Evolutionary conservation across 257 asterid species (phyloP).

Genomic region (Hygrophila difformis): DNA sequence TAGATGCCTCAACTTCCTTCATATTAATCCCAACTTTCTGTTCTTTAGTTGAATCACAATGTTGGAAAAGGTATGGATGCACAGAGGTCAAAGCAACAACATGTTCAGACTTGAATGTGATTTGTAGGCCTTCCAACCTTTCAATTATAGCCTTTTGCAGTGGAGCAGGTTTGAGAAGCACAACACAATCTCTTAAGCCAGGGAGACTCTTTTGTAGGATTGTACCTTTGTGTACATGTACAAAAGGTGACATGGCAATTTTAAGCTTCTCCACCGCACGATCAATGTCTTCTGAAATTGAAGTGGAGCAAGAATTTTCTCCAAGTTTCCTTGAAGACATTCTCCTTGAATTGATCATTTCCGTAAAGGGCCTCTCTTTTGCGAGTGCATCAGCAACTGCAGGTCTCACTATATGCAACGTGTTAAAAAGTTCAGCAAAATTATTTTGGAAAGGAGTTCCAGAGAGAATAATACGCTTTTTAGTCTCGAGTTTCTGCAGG

Average conservation of each 20-base stretch:
- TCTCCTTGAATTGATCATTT: conserved; percentile 17
- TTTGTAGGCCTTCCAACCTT: conserved; percentile 13
- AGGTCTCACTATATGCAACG: too few species aligned
- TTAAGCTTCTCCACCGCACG: conserved; percentile 30
- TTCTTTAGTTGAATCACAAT: conserved; percentile 12
- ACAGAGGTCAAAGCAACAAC: conserved; percentile 34
- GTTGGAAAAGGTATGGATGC: conserved; percentile 32
- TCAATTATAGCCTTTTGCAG: conserved; percentile 36
- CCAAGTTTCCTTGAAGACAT: not conserved
- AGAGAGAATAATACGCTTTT: too few species aligned
- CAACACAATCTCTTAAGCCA: conserved; percentile 41
- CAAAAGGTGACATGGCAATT: conserved; percentile 37
- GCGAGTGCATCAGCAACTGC: too few species aligned
- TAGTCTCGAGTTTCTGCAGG: too few species aligned
- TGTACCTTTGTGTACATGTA: conserved; percentile 51
- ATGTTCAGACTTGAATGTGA: conserved; percentile 26
- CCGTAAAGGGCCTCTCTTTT: too few species aligned
- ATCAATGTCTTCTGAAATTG: conserved; percentile 9
- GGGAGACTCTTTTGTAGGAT: conserved; percentile 44
- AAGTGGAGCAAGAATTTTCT: not conserved
- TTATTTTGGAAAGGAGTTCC: too few species aligned
- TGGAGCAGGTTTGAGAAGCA: conserved; percentile 36
- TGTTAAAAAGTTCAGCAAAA: too few species aligned
- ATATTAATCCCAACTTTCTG: conserved; percentile 13
- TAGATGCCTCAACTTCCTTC: conserved; percentile 20